Percentiles rank a stretch among this genome's conserved stretches.
These are phyloP conservation scores for Talaromyces ruber DNA, from an alignment of 495 filamentous ascomycete genomes.

Conservation along the genomic window DNA sequence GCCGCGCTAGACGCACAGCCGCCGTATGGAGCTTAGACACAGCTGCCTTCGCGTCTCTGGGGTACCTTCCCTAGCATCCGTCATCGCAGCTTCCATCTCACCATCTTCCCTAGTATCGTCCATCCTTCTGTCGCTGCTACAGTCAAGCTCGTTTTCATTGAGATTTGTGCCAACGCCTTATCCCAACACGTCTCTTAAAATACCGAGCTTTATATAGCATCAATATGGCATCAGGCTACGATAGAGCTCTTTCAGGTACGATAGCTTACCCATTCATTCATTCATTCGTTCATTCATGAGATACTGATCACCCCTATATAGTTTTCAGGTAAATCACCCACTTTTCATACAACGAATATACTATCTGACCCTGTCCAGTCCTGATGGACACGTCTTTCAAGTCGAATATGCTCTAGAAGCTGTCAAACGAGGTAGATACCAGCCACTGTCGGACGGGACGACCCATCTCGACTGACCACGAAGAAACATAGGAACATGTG, in stretches of 20 bases:
- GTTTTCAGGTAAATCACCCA: conserved; percentile 54
- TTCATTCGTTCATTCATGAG: conserved; percentile 14
- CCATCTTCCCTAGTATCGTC: not conserved
- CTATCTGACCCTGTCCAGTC: conserved; percentile 48
- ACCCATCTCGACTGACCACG: not conserved
- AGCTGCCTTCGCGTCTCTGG: conserved; percentile 5
- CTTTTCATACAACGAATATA: conserved; percentile 4
- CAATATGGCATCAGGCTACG: conserved; percentile 78
- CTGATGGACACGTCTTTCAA: conserved; percentile 98
- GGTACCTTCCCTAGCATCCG: not conserved
- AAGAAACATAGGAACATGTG: conserved; percentile 69
- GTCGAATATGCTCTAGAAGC: conserved; percentile 99
- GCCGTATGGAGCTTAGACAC: not conserved
- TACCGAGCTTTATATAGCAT: conserved; percentile 1
- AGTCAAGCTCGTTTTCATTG: not conserved
- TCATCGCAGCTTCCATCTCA: conserved; percentile 1
- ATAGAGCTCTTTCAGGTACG: conserved; percentile 91
- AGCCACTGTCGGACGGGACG: not conserved
- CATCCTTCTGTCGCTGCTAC: not conserved
- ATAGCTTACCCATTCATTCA: conserved; percentile 23
- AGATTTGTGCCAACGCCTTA: not conserved
- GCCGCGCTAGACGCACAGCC: not conserved
- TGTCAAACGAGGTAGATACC: conserved; percentile 78
- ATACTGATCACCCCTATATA: conserved; percentile 33
- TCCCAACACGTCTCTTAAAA: not conserved